These are phyloP conservation scores for Zymoseptoria brevis DNA, from an alignment of 2,329 filamentous ascomycete genomes.

Conservation along the genomic window DNA sequence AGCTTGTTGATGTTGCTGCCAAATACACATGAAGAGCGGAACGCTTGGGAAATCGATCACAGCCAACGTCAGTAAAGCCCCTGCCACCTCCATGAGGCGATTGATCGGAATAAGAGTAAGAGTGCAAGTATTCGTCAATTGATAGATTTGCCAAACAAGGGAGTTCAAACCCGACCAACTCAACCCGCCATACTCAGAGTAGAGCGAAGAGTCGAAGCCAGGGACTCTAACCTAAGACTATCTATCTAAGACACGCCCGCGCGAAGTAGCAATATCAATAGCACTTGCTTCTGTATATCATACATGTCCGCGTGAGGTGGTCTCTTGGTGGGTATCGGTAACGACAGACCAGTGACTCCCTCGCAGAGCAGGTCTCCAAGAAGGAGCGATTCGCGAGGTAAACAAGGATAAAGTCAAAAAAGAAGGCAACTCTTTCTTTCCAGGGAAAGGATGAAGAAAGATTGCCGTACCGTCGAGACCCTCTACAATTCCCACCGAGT, in stretches of 20 bases:
- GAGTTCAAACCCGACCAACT: conserved; percentile 10
- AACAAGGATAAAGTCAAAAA: neutral
- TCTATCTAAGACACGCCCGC: conserved; percentile 3
- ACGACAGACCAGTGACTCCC: neutral
- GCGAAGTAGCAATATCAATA: neutral
- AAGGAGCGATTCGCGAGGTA: neutral
- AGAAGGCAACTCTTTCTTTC: neutral
- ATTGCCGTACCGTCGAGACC: neutral
- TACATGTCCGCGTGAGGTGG: neutral
- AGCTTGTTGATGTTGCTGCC: neutral
- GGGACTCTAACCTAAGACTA: conserved; percentile 18
- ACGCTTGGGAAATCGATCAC: neutral
- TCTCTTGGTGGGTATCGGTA: neutral
- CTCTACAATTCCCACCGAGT: neutral
- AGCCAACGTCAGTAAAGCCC: neutral
- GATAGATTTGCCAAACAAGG: neutral
- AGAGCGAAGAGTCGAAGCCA: conserved; percentile 11
- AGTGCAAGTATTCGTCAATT: neutral
- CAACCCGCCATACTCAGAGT: neutral
- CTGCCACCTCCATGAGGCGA: too few species aligned
- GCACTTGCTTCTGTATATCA: neutral
- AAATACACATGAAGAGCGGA: neutral
- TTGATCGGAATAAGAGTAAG: too few species aligned
- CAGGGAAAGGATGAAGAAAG: neutral
- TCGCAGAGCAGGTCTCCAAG: neutral